Evolutionary conservation across 345 rosid species (phyloP), one percentile per base, ranked within the genome.

Genomic region (Hibiscus tridactylites): DNA sequence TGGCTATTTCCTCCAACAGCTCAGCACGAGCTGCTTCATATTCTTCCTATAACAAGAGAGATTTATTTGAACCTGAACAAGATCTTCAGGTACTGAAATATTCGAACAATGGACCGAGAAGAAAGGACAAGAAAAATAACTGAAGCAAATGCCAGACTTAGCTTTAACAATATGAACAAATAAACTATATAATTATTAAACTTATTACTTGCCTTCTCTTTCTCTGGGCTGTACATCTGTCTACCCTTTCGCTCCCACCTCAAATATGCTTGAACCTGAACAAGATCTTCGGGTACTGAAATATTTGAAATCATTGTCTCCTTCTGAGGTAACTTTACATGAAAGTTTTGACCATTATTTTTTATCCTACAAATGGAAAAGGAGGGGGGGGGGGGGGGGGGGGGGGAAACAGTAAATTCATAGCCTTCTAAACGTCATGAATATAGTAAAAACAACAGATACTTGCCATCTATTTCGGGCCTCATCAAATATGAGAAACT

Each of bases 201-300:
- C 26, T 58, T 31, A 65, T 52, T n/a, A 75, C 79, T 80, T 84
- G 79, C 91, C 91, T 84, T 87, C 81, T 89, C 90, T 77, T 87
- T 83, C 79, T 90, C 89, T 26, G 96, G 96, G 53, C 81, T 75
- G 81, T 90, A 95, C 76, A 69, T 87, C 81, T 86, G 96, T 86
- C 89, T 95, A 68, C 99, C 98, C 26, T 87, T 95, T 83, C 94
- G 87, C 85, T 95, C 99, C 99, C 99, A 95, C 81, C 96, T 86
- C 61, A 90, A 46, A 86, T 90, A 90, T 42, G 99, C 88, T 81
- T 95, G 99, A 78, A 88, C 68, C 81, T 90, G 98, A 73, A 95
- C 97, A 81, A 95, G 99, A 44, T 94, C 97, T 79, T 90, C 97
- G 74, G 97, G 97, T 81, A 90, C 83, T 68, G 88, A 78, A 70